Evolutionary conservation across 116 monocot genomes (phyloP).

Genomic region (Phalaenopsis hybrid): DNA sequence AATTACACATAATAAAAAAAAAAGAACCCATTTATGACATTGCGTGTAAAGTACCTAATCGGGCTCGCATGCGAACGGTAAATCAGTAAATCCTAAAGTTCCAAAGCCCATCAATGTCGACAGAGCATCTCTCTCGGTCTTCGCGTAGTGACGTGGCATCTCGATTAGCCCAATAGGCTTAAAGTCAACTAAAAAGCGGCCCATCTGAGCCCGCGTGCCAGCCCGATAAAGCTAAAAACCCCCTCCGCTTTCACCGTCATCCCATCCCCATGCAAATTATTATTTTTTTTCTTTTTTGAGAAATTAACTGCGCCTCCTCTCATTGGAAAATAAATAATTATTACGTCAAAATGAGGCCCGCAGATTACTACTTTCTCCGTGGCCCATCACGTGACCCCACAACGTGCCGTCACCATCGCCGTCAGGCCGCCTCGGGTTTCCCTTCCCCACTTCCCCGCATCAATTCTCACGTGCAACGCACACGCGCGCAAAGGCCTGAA

Average conservation of each 20-base stretch:
- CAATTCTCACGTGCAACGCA: not conserved
- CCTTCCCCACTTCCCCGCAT: not conserved
- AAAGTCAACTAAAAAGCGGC: not conserved
- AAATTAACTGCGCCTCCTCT: not conserved
- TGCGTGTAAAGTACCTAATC: not conserved
- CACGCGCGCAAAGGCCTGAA: not conserved
- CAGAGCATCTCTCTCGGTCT: not conserved
- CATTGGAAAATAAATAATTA: not conserved
- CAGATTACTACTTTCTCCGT: not conserved
- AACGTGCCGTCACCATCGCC: constrained; percentile 6
- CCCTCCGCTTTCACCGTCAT: not conserved
- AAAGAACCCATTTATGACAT: not conserved
- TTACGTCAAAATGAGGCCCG: not conserved
- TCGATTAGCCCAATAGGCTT: not conserved
- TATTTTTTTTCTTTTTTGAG: not conserved
- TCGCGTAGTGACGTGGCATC: not conserved
- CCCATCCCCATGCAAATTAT: not conserved
- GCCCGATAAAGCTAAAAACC: not conserved
- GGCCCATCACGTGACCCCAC: not conserved
- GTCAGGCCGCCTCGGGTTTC: not conserved
- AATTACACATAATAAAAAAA: not conserved
- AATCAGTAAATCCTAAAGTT: not conserved
- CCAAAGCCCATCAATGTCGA: not conserved
- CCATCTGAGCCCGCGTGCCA: not conserved
- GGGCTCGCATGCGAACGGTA: not conserved